Evolutionary conservation across 306 rosid genomes (phyloP).

Genomic region (Vigna reflexopilosa): DNA sequence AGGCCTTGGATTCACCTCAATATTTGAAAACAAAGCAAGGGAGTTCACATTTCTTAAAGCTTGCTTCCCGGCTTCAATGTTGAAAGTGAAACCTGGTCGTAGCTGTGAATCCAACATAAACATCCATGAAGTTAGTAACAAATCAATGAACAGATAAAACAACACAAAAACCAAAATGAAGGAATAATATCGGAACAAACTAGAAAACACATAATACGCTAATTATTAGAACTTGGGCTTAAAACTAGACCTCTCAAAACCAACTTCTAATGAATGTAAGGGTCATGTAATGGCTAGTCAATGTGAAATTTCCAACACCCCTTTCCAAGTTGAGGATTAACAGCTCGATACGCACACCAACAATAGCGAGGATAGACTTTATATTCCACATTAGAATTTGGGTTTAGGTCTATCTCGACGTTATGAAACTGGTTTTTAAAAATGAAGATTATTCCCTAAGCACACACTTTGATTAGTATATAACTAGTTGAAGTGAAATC

Average conservation of each 20-base stretch:
- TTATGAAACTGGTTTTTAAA: no score
- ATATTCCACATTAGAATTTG: no score
- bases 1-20: slow-evolving; percentile 96
- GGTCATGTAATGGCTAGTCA: no score
- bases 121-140: slow-evolving; percentile 45
- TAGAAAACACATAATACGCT: not conserved
- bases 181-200: slow-evolving; percentile 19
- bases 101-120: slow-evolving; percentile 63
- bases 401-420: not conserved
- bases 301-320: no score
- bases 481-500: not conserved
- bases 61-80: slow-evolving; percentile 98
- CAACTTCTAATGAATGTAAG: no score
- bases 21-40: slow-evolving; percentile 88
- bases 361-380: not conserved
- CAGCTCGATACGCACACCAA: not conserved
- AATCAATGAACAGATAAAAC: not conserved
- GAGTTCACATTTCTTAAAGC: slow-evolving; percentile 92
- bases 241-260: no score
- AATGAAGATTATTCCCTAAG: not conserved
- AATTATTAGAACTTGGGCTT: not conserved
- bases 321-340: not conserved
- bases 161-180: slow-evolving; percentile 28
- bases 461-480: not conserved
- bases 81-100: slow-evolving; percentile 78